Evolutionary conservation across 768 basidiomycete genomes (phyloP).

Genomic region (Lactarius hatsudake): DNA sequence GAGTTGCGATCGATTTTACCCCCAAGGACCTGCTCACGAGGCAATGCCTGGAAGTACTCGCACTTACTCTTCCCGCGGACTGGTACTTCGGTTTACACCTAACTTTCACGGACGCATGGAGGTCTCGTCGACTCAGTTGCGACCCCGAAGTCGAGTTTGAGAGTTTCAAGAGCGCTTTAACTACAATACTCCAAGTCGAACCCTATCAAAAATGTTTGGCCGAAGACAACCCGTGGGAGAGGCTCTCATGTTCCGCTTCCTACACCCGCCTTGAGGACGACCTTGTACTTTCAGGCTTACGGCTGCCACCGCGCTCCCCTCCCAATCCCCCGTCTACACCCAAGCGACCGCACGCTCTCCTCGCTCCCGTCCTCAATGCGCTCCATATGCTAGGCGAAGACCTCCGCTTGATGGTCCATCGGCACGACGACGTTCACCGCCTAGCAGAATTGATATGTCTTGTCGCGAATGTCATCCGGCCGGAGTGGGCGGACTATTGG

Average conservation of each 20-base stretch:
- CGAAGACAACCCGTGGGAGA: slow-evolving; percentile 44
- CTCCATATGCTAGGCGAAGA: slow-evolving; percentile 80
- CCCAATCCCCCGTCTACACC: neutral
- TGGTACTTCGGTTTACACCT: slow-evolving; percentile 55
- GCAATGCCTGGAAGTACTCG: slow-evolving; percentile 60
- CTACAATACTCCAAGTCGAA: slow-evolving; percentile 43
- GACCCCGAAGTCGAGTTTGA: slow-evolving; percentile 53
- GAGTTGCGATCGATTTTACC: slow-evolving; percentile 52
- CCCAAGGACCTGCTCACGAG: slow-evolving; percentile 55
- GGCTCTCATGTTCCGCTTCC: slow-evolving; percentile 44
- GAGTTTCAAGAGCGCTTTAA: slow-evolving; percentile 53
- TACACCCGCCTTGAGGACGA: slow-evolving; percentile 57
- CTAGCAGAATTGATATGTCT: slow-evolving; percentile 64
- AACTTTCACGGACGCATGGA: slow-evolving; percentile 59
- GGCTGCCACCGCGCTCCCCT: slow-evolving; percentile 32
- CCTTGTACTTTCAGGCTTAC: slow-evolving; percentile 49
- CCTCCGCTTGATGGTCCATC: slow-evolving; percentile 54
- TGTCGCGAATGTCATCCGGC: slow-evolving; percentile 59
- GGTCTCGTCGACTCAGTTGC: slow-evolving; percentile 41
- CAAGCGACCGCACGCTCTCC: slow-evolving; percentile 41
- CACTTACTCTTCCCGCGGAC: slow-evolving; percentile 56
- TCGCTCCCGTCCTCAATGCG: slow-evolving; percentile 63
- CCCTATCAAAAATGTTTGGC: neutral
- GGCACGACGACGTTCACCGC: slow-evolving; percentile 52
- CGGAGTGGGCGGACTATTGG: slow-evolving; percentile 95